Base-by-base conservation (phyloP, 2,329 filamentous ascomycete species). In the Alternaria angustiovoidea region DNA sequence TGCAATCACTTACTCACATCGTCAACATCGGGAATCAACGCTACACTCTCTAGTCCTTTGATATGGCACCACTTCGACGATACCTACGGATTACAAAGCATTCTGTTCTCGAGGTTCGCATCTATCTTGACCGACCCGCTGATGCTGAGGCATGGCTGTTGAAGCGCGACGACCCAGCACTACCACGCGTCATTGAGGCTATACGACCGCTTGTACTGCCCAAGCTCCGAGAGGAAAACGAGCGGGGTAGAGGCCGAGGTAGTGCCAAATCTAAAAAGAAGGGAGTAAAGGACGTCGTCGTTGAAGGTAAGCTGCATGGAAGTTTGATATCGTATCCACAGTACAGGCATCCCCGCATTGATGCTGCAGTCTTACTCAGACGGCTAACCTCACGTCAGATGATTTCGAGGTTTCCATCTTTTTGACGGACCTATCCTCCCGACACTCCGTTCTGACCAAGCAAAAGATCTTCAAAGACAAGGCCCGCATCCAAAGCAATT, bases 321-420 rank as follows among this genome's bases (percentile, higher is more conserved):
- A 30, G 28, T n/a, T 1, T 34, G 16, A 48, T 8, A 34, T 18
- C 7, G 20, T 7, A 47, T 42, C 52, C 22, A 36, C 5, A 30
- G 28, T 46, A 47, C 53, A 52, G 7, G 32, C 54, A 43, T 32
- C 46, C 44, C 54, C 46, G 36, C 36, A 56, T 24, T 16, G 16
- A 53, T 42, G n/a, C 28, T 57, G 32, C 14, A 41, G 24, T 39
- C 62, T 66, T 48, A 67, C 54, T 60, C 59, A 63, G 53, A 67
- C 54, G 39, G 38, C 59, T 69, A 51, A 69, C 43, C 41, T 36
- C 30, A 38, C n/a, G 62, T 55, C 70, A 95, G 94, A 97, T 78
- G 94, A 97, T 68, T 99, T 97, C 75, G 93, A 98, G 75, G 93
- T 97, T 14, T 92, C 93, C 38, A 91, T 99, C 66, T 98, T 97